Base-by-base conservation (phyloP, 768 basidiomycete genomes). In the Gymnopilus junonius region DNA sequence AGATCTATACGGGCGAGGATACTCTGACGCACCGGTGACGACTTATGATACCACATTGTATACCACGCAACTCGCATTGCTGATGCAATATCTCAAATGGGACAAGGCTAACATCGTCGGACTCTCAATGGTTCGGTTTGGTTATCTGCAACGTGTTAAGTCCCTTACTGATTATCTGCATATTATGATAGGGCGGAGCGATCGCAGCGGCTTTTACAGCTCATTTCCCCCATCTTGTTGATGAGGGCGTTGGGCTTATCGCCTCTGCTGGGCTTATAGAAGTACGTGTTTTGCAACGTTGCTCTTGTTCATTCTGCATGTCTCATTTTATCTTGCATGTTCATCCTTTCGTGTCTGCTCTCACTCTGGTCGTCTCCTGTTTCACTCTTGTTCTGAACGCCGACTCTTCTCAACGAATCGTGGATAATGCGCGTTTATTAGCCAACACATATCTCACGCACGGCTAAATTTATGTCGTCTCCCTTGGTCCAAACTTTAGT, bases 1-100 rank as follows among this genome's bases (percentile, higher is more conserved):
- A 92, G 92, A 94, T 76, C 79, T 93, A 20, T 93, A 92, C 63
- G 93, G 92, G 12, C 84, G 92, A 39, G 92, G 92, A 4, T 94
- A 93, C 74, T 92, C 91, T 1, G 92, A 91, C 59, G 91, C 92
- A 1, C 92, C 92, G 0, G 82, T 87, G 21, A 85, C 83, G 15
- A 85, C 82, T 3, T 92, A 94, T 72, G 83, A 91, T 65, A 75
- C 84, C 1, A 75, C 80, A 5, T 79, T 94, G 3, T 89, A 89
- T 70, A 86, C 87, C 0, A 87, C 86, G 0, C 92, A 94, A 68
- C 88, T 94, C n/a, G 93, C 93, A 0, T 82, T 93, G 6, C 83
- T 94, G 53, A 84, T 94, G 83, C 92, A 94, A 65, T 85, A 93
- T 65, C 73, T 93, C 48, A 82, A 80, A 56, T 94, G 92, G 92